phyloP scores from a whole-genome alignment of 805 yeast genomes.

The Vanderwaltozyma yarrowii region DNA sequence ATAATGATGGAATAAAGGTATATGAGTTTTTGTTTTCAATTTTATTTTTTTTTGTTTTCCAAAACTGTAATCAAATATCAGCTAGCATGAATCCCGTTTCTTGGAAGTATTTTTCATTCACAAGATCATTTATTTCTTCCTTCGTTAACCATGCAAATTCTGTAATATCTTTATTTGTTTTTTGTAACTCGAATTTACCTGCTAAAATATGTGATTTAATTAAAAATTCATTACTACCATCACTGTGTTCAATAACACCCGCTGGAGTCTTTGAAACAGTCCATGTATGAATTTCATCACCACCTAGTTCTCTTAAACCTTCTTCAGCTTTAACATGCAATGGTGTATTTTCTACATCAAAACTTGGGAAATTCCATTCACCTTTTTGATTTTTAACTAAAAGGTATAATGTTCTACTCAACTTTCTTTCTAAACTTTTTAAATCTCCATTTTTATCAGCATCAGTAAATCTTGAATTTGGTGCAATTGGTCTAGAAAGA shows the following conservation, averaged over 20 bases:
- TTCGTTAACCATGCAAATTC: slow-evolving; percentile 78
- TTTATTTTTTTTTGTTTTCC: too few relatives aligned
- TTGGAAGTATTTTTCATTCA: slow-evolving; percentile 44
- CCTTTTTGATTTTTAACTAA: slow-evolving; percentile 39
- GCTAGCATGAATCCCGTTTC: slow-evolving; percentile 37
- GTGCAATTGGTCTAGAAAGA: slow-evolving; percentile 56
- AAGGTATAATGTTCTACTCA: slow-evolving; percentile 72
- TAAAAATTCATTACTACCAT: slow-evolving; percentile 43
- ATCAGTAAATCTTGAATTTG: slow-evolving; percentile 61
- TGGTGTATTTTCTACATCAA: slow-evolving; percentile 39
- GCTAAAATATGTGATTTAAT: slow-evolving; percentile 83
- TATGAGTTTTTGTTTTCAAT: too few relatives aligned
- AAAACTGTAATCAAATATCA: slow-evolving; percentile 11
- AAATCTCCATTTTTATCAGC: slow-evolving; percentile 61
- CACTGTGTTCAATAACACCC: slow-evolving; percentile 43
- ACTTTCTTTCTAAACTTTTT: slow-evolving; percentile 64
- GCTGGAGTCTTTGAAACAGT: slow-evolving; percentile 87
- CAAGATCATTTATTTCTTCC: slow-evolving; percentile 55
- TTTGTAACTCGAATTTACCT: slow-evolving; percentile 53
- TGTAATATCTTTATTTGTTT: slow-evolving; percentile 27
- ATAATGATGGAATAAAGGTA: too few relatives aligned
- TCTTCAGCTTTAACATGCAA: slow-evolving; percentile 66
- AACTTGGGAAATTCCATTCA: slow-evolving; percentile 77
- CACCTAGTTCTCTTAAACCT: slow-evolving; percentile 65
- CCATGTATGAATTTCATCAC: slow-evolving; percentile 72